Evolutionary conservation across 371 early-diverging fungal genomes (phyloP), one percentile per base, ranked within the genome.

Genomic region (Mortierella polycephala): DNA sequence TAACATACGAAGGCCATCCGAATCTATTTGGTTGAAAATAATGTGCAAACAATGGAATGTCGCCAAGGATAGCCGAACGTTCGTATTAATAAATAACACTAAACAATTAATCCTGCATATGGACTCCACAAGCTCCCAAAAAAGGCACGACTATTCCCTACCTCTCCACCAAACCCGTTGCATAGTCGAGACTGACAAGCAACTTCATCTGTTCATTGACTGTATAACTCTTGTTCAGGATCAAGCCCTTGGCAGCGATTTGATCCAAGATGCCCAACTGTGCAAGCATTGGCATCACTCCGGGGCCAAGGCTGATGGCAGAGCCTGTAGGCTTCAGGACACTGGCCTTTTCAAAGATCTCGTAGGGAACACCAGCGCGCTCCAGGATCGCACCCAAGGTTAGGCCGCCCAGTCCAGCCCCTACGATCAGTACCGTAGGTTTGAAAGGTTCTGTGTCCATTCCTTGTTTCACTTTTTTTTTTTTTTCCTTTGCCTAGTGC

Each of bases 361-460:
- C 58, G 20, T 64, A 71, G 13, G 61, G 60, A 37, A 64, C 50
- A 0, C 40, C 54, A 0, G 65, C 64, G 7, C 20, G 21, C 21
- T 71, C 61, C 13, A 71, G 61, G 2, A 64, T 46, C 6, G 60
- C 64, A 0, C 54, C 71, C 5, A 64, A 61, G 30, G 50, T 42
- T 49, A 64, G 41, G 13, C 71, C 71, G 10, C 60, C 71, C 2
- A 71, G 37, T 4, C 71, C 71, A 30, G 64, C 61, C 2, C 71
- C 71, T 12, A 71, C 55, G 37, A 71, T 71, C 9, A 71, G 45
- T 9, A 71, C 65, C 16, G 46, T 53, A n/a, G 64, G 64, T 37
- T 18, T 66, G 53, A 42, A 30, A 30, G 30, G 4, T 30, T 30
- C 30, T 30, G 30, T 30, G 30, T 30, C 30, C 30, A 30, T 30